phyloP scores from a whole-genome alignment of 2,329 filamentous ascomycete genomes.

The Verticillium nonalfalfae region DNA sequence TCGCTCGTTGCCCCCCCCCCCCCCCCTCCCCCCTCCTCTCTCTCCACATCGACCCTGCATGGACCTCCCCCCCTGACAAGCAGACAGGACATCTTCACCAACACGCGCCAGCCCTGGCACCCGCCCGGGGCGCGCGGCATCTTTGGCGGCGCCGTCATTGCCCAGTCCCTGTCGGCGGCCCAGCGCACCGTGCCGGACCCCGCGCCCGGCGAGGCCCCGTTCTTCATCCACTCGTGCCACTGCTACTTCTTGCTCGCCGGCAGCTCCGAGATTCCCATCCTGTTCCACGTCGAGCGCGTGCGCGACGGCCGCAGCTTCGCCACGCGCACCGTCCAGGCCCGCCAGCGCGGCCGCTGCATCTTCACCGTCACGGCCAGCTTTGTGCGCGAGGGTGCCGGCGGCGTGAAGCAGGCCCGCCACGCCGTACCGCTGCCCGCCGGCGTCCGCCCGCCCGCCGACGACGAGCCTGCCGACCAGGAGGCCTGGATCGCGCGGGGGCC shows the following conservation, averaged over 20 bases:
- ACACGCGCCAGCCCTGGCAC: conserved; percentile 86
- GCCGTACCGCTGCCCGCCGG: conserved; percentile 50
- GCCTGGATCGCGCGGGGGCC: conserved; percentile 44
- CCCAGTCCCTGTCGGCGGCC: conserved; percentile 81
- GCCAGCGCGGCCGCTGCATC: conserved; percentile 81
- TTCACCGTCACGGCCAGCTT: conserved; percentile 96
- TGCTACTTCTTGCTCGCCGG: conserved; percentile 98
- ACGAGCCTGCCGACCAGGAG: conserved; percentile 34
- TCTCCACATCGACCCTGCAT: background rate
- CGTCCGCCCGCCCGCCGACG: conserved; percentile 25
- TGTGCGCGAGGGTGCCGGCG: conserved; percentile 57
- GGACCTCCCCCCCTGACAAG: background rate
- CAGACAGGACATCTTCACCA: conserved; percentile 84
- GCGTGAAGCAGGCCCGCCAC: conserved; percentile 53
- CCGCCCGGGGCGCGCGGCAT: conserved; percentile 88
- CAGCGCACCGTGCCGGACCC: conserved; percentile 76
- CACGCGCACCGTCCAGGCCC: conserved; percentile 91
- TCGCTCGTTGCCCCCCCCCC: no score
- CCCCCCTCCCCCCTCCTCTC: background rate
- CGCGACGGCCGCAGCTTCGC: conserved; percentile 85
- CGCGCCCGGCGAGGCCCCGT: conserved; percentile 26
- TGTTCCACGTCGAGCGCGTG: conserved; percentile 93
- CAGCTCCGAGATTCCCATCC: conserved; percentile 73
- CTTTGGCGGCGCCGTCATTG: conserved; percentile 89
- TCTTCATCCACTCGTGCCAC: conserved; percentile 92